Conservation (phyloP, 306 rosid genomes). For the Psophocarpus tetragonolobus region DNA sequence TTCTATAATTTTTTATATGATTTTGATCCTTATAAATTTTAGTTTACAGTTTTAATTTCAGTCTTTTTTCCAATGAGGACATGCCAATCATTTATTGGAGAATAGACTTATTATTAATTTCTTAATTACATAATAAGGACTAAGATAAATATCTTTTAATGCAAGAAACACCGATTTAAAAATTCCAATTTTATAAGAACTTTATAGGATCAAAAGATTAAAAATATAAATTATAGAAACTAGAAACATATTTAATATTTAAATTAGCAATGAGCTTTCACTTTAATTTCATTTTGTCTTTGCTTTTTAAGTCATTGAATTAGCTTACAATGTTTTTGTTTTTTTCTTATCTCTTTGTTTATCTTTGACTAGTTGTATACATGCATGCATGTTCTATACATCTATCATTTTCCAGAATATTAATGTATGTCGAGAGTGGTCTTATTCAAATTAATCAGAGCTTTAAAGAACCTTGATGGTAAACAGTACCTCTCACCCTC, state of each 20-base stretch:
- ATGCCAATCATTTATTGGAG: not conserved
- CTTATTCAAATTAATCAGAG: conserved; percentile 25
- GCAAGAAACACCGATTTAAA: not conserved
- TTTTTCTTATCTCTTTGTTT: not conserved
- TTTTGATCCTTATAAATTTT: too few species aligned
- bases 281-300: too few species aligned
- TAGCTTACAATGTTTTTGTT: not conserved
- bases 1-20: too few species aligned
- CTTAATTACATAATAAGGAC: not conserved
- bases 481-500: not conserved
- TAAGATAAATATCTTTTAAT: too few species aligned
- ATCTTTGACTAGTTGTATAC: not conserved
- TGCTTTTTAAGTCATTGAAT: not conserved
- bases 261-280: too few species aligned
- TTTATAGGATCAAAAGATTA: too few species aligned
- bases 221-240: too few species aligned
- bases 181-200: too few species aligned
- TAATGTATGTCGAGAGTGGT: conserved; percentile 12
- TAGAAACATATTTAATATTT: too few species aligned
- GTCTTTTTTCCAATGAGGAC: not conserved
- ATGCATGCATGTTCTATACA: not conserved
- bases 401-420: not conserved
- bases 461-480: conserved; percentile 16
- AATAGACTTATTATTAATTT: too few species aligned
- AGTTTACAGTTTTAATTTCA: not conserved